Percentiles rank a stretch among this genome's conserved stretches.
Conservation (phyloP, 2,329 filamentous ascomycete genomes). For the Microdochium paspali region DNA sequence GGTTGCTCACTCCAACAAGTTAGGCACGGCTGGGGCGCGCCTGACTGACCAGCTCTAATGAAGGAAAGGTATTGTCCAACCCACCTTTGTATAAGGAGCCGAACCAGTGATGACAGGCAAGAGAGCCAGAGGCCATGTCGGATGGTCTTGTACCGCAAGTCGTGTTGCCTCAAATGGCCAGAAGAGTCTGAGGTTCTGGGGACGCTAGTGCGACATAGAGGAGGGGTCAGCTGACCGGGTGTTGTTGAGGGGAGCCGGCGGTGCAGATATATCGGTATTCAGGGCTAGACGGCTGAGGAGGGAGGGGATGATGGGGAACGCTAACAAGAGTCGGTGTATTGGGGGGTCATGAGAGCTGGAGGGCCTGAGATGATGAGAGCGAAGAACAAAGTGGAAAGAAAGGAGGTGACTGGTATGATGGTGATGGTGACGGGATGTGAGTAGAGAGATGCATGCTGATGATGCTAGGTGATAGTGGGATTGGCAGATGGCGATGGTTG, state of each 20-base stretch:
- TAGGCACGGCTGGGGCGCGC: background rate
- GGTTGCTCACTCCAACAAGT: background rate
- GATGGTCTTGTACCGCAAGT: background rate
- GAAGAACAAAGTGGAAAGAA: background rate
- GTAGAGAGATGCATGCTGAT: background rate
- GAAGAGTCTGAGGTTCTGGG: background rate
- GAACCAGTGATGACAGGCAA: background rate
- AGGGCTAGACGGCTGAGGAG: background rate
- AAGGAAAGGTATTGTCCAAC: background rate
- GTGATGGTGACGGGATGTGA: background rate
- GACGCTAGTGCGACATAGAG: background rate
- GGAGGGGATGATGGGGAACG: background rate
- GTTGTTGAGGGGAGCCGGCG: background rate
- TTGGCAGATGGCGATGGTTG: background rate
- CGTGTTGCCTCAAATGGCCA: background rate
- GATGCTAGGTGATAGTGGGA: background rate
- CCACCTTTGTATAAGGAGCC: background rate
- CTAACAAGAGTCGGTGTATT: background rate
- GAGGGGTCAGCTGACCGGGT: background rate
- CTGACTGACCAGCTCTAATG: background rate
- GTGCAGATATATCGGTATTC: background rate
- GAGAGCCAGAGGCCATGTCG: background rate
- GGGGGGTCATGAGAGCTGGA: background rate
- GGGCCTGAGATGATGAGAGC: too few relatives aligned
- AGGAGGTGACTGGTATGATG: background rate